Evolutionary conservation across 805 yeast genomes (phyloP), one percentile per base, ranked within the genome.

Genomic region (Candida xiaguanensis): DNA sequence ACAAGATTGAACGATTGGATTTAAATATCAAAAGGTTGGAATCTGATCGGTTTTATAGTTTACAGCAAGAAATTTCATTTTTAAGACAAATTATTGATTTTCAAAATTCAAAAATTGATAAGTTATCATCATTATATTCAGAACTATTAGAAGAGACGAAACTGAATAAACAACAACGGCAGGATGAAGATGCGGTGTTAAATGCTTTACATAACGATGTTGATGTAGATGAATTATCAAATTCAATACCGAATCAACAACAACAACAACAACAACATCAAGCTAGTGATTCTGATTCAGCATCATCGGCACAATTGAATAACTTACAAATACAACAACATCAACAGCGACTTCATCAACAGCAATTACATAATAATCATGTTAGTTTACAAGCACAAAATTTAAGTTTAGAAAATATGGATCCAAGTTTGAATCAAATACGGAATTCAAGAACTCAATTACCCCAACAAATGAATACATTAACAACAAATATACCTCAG

Each of bases 101-200:
- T 45, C 72, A 66, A 44, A 58, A 55, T 48, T 51, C 45, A 40
- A 64, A 63, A 46, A 58, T 67, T 34, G 72, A 66, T 34, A 66
- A 67, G 48, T 51, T 67, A 41, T 53, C 67, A 24, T 48, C 44
- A 34, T 49, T 65, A 34, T 55, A 66, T 34, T 49, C 58, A 18
- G 70, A 65, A 11, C 46, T 58, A 40, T 47, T 62, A 29, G 34
- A 36, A 11, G 22, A 18, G 5, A 15, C 6, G 3, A 27, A 36
- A 15, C 8, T 30, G 9, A 61, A 57, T 35, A 58, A 59, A 47
- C 54, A 59, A 47, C 54, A 56, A 29, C 55, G 53, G 32, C 49
- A 54, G 18, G 55, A 53, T 35, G 49, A 43, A 34, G 48, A 46
- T 24, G 56, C 52, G n/a, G 52, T 64, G 14, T 52, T 58, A 13